A percentile compares a stretch with the other conserved stretches of the same genome.
Evolutionary conservation across 1,284 basidiomycete species (phyloP).

Genomic region (Xerocomus amazonicus): DNA sequence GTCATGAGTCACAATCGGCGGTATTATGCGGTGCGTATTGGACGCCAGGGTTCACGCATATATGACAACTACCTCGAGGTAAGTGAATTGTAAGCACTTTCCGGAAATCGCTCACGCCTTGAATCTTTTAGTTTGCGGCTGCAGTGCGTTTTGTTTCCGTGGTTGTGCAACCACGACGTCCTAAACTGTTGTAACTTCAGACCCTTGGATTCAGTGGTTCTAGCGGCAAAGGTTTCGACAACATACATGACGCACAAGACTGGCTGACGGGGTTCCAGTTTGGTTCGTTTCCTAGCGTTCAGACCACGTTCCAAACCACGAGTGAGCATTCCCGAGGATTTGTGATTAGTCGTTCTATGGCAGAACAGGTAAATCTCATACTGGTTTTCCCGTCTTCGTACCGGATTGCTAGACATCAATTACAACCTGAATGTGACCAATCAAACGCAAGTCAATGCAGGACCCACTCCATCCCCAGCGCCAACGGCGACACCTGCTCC

Average conservation of each 20-base stretch:
- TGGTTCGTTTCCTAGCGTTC: constrained; percentile 3
- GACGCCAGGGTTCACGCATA: constrained; percentile 32
- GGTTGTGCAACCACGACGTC: not conserved
- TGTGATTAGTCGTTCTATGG: not conserved
- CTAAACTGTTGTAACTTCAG: constrained; percentile 11
- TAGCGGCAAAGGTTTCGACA: constrained; percentile 34
- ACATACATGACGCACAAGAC: constrained; percentile 25
- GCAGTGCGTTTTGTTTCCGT: constrained; percentile 21
- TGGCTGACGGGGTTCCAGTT: constrained; percentile 26
- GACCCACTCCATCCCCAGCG: not conserved
- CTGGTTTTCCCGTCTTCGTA: not conserved
- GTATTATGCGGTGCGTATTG: constrained; percentile 36
- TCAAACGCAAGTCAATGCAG: constrained; percentile 2
- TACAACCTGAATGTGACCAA: constrained; percentile 19
- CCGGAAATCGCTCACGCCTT: not conserved
- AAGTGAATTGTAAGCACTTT: constrained; percentile 6
- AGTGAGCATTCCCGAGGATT: constrained; percentile 14
- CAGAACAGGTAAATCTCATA: not conserved
- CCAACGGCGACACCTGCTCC: constrained; percentile 4
- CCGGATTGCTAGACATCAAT: constrained; percentile 19
- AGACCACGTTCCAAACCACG: constrained; percentile 11
- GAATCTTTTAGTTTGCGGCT: constrained; percentile 17
- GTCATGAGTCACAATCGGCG: constrained; percentile 20
- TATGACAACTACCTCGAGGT: constrained; percentile 31
- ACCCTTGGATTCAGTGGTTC: constrained; percentile 31